Percentiles rank a stretch among this genome's conserved stretches.
phyloP scores from a whole-genome alignment of 768 basidiomycete genomes.

The Rhodosporidiobolus odoratus region DNA sequence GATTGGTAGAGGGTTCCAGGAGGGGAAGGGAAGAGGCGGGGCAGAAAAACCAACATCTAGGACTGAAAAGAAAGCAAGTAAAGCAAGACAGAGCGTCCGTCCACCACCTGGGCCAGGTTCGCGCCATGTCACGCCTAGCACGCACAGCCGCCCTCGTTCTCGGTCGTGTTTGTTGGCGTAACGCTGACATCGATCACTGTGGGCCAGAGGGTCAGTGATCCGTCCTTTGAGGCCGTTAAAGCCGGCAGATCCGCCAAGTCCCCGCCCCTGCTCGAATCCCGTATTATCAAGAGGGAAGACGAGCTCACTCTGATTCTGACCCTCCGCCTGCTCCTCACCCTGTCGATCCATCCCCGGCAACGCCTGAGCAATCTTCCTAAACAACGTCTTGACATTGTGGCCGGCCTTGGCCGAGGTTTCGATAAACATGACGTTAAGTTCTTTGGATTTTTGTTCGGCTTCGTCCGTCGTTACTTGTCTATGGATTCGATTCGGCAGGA shows the following conservation, averaged over 20 bases:
- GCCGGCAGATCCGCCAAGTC: too few species aligned
- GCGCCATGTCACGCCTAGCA: conserved; percentile 29
- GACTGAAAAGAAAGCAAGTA: background rate
- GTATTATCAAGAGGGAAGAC: background rate
- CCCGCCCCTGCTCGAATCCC: background rate
- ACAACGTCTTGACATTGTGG: conserved; percentile 96
- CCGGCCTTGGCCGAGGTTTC: conserved; percentile 99
- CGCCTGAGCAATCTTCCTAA: conserved; percentile 99
- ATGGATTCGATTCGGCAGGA: background rate
- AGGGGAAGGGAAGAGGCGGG: background rate
- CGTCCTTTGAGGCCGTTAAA: too few species aligned
- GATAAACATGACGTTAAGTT: conserved; percentile 95
- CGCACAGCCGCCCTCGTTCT: conserved; percentile 39
- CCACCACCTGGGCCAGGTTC: too few species aligned
- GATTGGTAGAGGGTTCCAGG: too few species aligned
- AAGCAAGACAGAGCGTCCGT: background rate
- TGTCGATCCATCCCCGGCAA: conserved; percentile 80
- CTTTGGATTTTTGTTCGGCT: conserved; percentile 81
- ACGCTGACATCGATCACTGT: conserved; percentile 43
- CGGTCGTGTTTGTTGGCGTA: conserved; percentile 38
- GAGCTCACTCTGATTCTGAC: conserved; percentile 48
- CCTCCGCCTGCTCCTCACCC: conserved; percentile 54
- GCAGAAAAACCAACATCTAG: background rate
- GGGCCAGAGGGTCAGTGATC: background rate
- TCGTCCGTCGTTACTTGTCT: conserved; percentile 99